Percentiles rank a stretch among this genome's conserved stretches.
Conservation (phyloP, 805 yeast species). For the Yamadazyma endophytica region DNA sequence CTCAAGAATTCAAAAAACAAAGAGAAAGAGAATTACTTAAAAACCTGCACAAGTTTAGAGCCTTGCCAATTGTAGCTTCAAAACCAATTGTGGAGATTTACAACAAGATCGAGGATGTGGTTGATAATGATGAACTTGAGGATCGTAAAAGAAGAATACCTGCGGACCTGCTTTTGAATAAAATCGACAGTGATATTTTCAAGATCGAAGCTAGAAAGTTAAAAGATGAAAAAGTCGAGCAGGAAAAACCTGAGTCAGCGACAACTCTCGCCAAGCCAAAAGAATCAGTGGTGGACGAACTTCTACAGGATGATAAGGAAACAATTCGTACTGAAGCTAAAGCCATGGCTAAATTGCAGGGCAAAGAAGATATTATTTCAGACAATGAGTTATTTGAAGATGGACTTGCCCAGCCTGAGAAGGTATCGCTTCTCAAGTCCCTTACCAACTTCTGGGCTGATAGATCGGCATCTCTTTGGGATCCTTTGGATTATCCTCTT, state of each 20-base stretch:
- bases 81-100: conserved; percentile 90
- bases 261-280: too few relatives aligned
- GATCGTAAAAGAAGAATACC: too few relatives aligned
- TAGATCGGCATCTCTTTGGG: conserved; percentile 93
- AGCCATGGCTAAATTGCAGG: too few relatives aligned
- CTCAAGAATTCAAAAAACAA: conserved; percentile 82
- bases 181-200: too few relatives aligned
- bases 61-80: conserved; percentile 66
- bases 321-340: conserved; percentile 2
- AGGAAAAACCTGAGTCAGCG: too few relatives aligned
- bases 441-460: conserved; percentile 96
- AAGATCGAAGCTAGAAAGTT: neutral
- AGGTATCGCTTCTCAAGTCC: conserved; percentile 73
- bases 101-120: conserved; percentile 84
- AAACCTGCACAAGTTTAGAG: conserved; percentile 60
- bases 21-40: conserved; percentile 69
- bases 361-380: conserved; percentile 4
- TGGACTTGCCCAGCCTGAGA: conserved; percentile 56
- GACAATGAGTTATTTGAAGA: conserved; percentile 18
- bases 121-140: conserved; percentile 35
- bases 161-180: too few relatives aligned
- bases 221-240: conserved; percentile 4
- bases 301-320: conserved; percentile 1
- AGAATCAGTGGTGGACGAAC: conserved; percentile 1
- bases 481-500: conserved; percentile 82